These are phyloP conservation scores for Boletus sp. DNA, from an alignment of 768 basidiomycete genomes.

Conservation along the genomic window DNA sequence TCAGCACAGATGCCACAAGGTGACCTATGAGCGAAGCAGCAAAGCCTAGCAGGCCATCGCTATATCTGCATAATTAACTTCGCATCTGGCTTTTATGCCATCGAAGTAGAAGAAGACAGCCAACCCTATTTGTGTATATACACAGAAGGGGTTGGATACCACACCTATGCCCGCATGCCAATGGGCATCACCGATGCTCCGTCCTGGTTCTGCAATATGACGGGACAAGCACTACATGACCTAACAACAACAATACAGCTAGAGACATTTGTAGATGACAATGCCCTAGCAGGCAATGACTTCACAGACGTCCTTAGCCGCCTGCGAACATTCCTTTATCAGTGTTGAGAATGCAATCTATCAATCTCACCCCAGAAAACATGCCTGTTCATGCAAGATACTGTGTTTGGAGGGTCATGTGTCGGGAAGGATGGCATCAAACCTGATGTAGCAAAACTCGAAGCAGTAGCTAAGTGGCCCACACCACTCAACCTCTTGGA, in stretches of 20 bases:
- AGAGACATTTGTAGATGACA: background rate
- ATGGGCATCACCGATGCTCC: conserved; percentile 42
- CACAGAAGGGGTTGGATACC: conserved; percentile 37
- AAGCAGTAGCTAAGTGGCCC: conserved; percentile 4
- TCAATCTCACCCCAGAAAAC: too few species aligned
- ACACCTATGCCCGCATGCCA: conserved; percentile 34
- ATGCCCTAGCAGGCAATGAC: background rate
- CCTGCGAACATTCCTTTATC: too few species aligned
- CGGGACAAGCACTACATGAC: background rate
- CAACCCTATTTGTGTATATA: conserved; percentile 35
- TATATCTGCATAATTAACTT: conserved; percentile 23
- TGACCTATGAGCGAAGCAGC: conserved; percentile 39
- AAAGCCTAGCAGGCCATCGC: conserved; percentile 22
- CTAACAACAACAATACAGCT: background rate
- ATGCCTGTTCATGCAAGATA: too few species aligned
- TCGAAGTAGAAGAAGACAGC: conserved; percentile 11
- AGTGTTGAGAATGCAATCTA: too few species aligned
- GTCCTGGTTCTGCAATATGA: background rate
- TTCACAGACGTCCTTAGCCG: background rate
- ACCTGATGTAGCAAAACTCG: too few species aligned
- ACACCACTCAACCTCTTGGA: background rate
- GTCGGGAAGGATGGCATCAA: too few species aligned
- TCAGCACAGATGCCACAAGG: conserved; percentile 34
- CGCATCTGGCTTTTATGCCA: conserved; percentile 22
- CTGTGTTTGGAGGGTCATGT: too few species aligned